Evolutionary conservation across 1,284 basidiomycete genomes (phyloP).

Genomic region (Rhodotorula mucilaginosa): DNA sequence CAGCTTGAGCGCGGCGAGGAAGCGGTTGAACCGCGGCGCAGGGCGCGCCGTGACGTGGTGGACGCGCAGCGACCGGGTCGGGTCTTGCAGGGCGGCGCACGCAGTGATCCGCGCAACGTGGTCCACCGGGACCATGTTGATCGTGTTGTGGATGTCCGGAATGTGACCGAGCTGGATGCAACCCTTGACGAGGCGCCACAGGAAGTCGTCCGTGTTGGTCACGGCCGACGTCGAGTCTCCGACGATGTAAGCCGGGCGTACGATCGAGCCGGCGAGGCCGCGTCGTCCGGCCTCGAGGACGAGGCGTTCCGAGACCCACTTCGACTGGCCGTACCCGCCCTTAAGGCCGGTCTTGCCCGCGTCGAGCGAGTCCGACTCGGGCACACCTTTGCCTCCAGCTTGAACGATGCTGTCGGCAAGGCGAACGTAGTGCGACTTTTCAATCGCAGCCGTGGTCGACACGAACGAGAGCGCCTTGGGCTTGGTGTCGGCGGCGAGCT

Average conservation of each 20-base stretch:
- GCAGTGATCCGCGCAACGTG: constrained; percentile 84
- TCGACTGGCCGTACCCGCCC: constrained; percentile 94
- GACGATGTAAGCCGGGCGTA: constrained; percentile 94
- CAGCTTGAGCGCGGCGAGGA: constrained; percentile 69
- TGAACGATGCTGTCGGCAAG: constrained; percentile 69
- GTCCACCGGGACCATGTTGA: constrained; percentile 98
- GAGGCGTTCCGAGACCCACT: constrained; percentile 97
- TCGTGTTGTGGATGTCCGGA: constrained; percentile 95
- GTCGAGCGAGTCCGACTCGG: constrained; percentile 87
- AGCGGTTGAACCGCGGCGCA: constrained; percentile 81
- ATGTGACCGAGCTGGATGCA: constrained; percentile 92
- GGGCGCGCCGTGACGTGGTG: constrained; percentile 87
- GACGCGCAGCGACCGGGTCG: constrained; percentile 58
- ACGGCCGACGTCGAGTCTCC: constrained; percentile 87
- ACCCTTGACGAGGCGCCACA: constrained; percentile 97
- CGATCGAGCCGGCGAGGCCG: constrained; percentile 81
- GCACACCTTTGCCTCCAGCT: constrained; percentile 64
- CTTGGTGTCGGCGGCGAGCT: constrained; percentile 66
- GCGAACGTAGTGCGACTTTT: constrained; percentile 78
- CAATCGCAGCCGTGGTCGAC: constrained; percentile 89
- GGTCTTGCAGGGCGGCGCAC: constrained; percentile 59
- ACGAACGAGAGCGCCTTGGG: constrained; percentile 86
- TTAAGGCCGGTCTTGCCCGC: constrained; percentile 73
- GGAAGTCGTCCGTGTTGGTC: constrained; percentile 98
- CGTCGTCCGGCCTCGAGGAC: constrained; percentile 84